phyloP scores from a whole-genome alignment of 495 filamentous ascomycete genomes.

The Talaromyces trachyspermus region DNA sequence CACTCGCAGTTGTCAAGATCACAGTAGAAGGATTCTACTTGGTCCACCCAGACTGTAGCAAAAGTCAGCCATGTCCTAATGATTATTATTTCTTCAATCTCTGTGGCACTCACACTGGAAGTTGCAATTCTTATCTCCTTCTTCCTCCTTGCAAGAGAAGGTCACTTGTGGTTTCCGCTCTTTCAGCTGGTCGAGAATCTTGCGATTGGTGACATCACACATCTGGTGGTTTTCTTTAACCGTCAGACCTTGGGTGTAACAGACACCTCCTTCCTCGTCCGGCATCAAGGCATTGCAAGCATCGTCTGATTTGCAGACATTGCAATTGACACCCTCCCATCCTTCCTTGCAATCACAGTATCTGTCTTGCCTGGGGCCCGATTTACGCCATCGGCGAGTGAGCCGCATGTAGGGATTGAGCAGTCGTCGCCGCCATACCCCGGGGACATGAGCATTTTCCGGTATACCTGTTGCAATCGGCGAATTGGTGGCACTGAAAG shows the following conservation, averaged over 20 bases:
- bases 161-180: slow-evolving; percentile 83
- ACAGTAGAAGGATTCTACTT: slow-evolving; percentile 94
- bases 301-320: slow-evolving; percentile 77
- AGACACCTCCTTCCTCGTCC: slow-evolving; percentile 68
- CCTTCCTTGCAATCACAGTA: slow-evolving; percentile 85
- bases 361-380: slow-evolving; percentile 59
- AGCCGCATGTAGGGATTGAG: slow-evolving; percentile 77
- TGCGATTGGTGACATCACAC: slow-evolving; percentile 92
- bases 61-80: slow-evolving; percentile 27
- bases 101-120: slow-evolving; percentile 71
- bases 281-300: slow-evolving; percentile 85
- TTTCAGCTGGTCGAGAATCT: slow-evolving; percentile 82
- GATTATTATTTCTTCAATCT: neutral
- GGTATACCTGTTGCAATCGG: slow-evolving; percentile 73
- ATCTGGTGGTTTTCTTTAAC: slow-evolving; percentile 94
- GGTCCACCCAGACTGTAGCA: slow-evolving; percentile 77
- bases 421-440: slow-evolving; percentile 95
- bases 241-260: slow-evolving; percentile 83
- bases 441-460: slow-evolving; percentile 88
- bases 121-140: slow-evolving; percentile 63
- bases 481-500: slow-evolving; percentile 84
- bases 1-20: slow-evolving; percentile 74
- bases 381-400: slow-evolving; percentile 70
- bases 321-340: slow-evolving; percentile 98
- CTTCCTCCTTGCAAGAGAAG: slow-evolving; percentile 76